Base-by-base conservation (phyloP, 805 yeast genomes). In the Yarrowia hollandica region DNA sequence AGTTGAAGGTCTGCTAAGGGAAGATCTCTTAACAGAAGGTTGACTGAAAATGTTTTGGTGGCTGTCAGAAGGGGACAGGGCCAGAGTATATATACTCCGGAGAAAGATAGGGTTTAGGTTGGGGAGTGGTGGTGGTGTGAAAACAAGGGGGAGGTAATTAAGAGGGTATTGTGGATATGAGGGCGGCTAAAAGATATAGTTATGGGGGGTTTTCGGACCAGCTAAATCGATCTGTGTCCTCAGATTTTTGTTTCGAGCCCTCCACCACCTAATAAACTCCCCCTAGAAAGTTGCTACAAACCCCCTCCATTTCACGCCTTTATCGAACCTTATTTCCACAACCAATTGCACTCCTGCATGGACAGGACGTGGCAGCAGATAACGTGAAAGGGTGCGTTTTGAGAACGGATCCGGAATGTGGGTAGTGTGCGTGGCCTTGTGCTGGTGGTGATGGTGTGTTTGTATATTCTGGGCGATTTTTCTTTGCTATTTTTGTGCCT, bases 11-110 rank as follows among this genome's bases (percentile, higher is more conserved):
- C 58, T 52, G 58, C 35, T 52, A 52, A 37, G 58, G 39, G 37
- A 28, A 30, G 11, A 18, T 42, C 50, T 30, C 54, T 48, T 48
- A 48, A 48, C 55, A 48, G 55, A 48, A 44, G 28, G 25, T n/a
- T 8, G 25, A 15, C 16, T 16, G 34, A 42, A 42, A 42, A 30
- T 31, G 54, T 31, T 48, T 26, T 4, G 35, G 52, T 41, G 35
- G 35, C n/a, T 10, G 3, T 4, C 9, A 38, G 12, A 8, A 11
- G 6, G 15, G 18, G 44, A 21, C 7, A 11, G 11, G 4, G 28
- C 2, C 19, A 8, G 26, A n/a, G 55, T 31, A 31, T 48, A 48
- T 48, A 48, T 33, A 33, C 31, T 31, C 19, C 8, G 16, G 30
- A 15, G n/a, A 12, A 6, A 9, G 26, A 44, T 33, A 48, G 30